Evolutionary conservation across 257 asterid genomes (phyloP), one percentile per base, ranked within the genome.

Genomic region (Capsicum baccatum): DNA sequence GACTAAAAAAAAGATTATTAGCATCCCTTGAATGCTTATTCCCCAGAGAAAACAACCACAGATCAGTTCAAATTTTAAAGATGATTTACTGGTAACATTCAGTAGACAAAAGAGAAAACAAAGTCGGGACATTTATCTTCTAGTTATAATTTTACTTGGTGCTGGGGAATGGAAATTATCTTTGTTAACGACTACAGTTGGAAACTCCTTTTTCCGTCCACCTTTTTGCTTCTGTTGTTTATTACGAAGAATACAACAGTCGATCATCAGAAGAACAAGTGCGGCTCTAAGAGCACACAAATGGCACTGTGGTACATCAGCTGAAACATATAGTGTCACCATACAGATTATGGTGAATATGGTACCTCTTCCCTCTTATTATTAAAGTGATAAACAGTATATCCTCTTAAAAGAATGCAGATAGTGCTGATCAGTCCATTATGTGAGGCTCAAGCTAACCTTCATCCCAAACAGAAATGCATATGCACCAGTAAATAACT

Each of bases 391-490:
- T 68, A 42, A 68, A 68, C 14, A 68, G 7, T 37, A 68, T 8
- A 62, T 7, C 76, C 52, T 6, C 74, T 15, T 68, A 69, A 69
- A 69, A 42, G 79, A 33, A 69, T 69, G 56, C 19, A 69, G 79
- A 69, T 69, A 69, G 56, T 69, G 55, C 79, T 42, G 16, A 69
- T 69, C 79, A 16, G 55, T 17, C 35, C 55, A 42, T 42, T n/a
- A 69, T 16, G 55, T 69, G 76, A 67, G 50, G 50, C 50, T 67
- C 50, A 67, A 67, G 76, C 21, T 69, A 42, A 69, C 55, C 54
- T 69, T 69, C 78, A 39, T 68, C 21, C 17, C 78, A 69, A 69
- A 44, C 16, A 42, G 35, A 21, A 68, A 68, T 68, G 78, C 8
- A 15, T 37, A 66, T 66, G 47, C 73, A 66, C 48, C 33, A 26